Conservation (phyloP, 352 stramenopile genomes). For the Pythium volutum region DNA sequence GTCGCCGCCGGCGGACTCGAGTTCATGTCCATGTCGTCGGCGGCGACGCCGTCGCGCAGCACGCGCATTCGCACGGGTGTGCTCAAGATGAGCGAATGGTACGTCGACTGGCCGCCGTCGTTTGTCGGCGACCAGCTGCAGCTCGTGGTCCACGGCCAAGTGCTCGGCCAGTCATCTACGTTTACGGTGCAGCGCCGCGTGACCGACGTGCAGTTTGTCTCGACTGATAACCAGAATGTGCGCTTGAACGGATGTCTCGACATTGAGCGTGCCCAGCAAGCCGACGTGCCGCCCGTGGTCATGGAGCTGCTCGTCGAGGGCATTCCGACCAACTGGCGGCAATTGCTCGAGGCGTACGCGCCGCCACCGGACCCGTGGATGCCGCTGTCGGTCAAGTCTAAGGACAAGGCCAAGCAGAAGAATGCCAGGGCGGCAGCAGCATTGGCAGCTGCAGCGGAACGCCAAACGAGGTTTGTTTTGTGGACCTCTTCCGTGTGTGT, state of each 20-base stretch:
- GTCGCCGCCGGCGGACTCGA: slow-evolving; percentile 5
- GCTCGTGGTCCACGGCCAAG: slow-evolving; percentile 38
- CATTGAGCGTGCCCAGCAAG: slow-evolving; percentile 30
- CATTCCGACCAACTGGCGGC: slow-evolving; percentile 47
- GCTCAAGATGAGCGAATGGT: slow-evolving; percentile 31
- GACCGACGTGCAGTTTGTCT: slow-evolving; percentile 39
- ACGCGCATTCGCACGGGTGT: slow-evolving; percentile 21
- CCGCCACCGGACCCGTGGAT: slow-evolving; percentile 17
- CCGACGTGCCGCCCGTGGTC: slow-evolving; percentile 34
- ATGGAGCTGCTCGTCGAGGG: slow-evolving; percentile 53
- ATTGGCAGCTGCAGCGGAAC: background rate
- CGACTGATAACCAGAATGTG: slow-evolving; percentile 37
- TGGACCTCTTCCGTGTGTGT: background rate
- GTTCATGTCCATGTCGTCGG: slow-evolving; percentile 8
- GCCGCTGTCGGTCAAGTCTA: slow-evolving; percentile 14
- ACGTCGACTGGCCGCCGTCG: slow-evolving; percentile 28
- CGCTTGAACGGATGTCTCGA: slow-evolving; percentile 40
- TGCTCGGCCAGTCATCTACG: slow-evolving; percentile 19
- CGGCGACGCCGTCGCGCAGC: slow-evolving; percentile 10
- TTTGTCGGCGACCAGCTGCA: slow-evolving; percentile 21
- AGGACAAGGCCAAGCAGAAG: slow-evolving; percentile 13
- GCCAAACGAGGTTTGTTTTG: slow-evolving; percentile 1
- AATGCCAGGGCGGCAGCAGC: slow-evolving; percentile 1
- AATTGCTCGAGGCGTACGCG: slow-evolving; percentile 19
- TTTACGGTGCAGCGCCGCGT: slow-evolving; percentile 47